Evolutionary conservation across 1,284 basidiomycete genomes (phyloP), one percentile per base, ranked within the genome.

Genomic region (Cryptococcus floricola): DNA sequence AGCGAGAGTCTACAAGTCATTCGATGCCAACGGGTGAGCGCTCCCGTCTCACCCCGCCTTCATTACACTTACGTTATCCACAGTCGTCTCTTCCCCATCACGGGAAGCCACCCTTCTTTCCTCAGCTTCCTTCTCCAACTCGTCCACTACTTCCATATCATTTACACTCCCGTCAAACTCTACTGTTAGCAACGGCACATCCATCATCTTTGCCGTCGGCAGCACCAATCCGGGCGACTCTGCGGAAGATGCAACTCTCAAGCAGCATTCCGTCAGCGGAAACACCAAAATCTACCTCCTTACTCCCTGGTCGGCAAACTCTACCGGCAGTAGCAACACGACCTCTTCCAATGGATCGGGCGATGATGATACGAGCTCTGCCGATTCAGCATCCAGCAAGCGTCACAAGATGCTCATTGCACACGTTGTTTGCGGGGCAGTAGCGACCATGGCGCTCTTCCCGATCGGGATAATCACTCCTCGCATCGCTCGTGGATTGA

Each of bases 391-490:
- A 12, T 27, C 25, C 28, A 42, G 25, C 18, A 44, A 27, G 14
- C 27, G 39, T 77, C 19, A 63, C 67, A 47, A 72, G 71, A 81
- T 65, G 74, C 77, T 85, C 38, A 67, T 85, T 44, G 81, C 83
- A 1, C 85, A 86, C 70, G 83, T 80, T 1, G 74, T 81, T 34
- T 75, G 83, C 55, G 82, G 80, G 46, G 75, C 76, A 6, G 51
- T 84, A 27, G 85, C 81, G 1, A 85, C 85, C 63, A 73, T 86
- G 56, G 47, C 86, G 7, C 70, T 87, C 38, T 74, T 87, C 0
- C 86, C 86, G 3, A 67, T 76, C 19, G 85, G 84, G 5, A 81
- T 81, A 2, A 74, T 88, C 34, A 61, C 86, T 25, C 84, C 83
- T 1, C 79, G 86, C 38, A 83, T 81, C 60, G 74, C 82, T 23